These are phyloP conservation scores for Lepiota venenata DNA, from an alignment of 768 basidiomycete species.

Conservation along the genomic window DNA sequence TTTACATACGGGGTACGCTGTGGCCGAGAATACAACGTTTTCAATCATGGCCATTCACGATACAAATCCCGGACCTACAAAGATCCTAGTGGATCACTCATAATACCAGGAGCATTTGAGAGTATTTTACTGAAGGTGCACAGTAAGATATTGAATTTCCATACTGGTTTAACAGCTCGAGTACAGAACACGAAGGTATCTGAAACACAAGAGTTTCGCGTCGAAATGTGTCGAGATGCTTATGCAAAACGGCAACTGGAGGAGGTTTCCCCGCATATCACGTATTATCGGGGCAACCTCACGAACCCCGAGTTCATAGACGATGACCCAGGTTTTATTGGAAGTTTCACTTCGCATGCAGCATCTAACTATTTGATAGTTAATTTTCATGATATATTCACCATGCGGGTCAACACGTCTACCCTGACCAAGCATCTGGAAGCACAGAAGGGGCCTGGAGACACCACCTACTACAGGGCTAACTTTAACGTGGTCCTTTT, in stretches of 20 bases:
- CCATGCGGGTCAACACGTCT: slow-evolving; percentile 19
- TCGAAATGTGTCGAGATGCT: background rate
- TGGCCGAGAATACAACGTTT: slow-evolving; percentile 15
- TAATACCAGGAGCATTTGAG: slow-evolving; percentile 9
- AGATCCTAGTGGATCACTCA: background rate
- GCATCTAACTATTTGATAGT: background rate
- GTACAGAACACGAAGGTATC: slow-evolving; percentile 17
- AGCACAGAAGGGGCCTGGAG: background rate
- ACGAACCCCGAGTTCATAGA: slow-evolving; percentile 19
- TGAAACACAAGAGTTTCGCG: slow-evolving; percentile 19
- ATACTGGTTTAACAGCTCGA: background rate
- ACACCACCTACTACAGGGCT: slow-evolving; percentile 18
- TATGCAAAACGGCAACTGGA: slow-evolving; percentile 10
- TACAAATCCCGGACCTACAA: background rate
- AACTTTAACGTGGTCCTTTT: slow-evolving; percentile 37
- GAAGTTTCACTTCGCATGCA: too few relatives aligned
- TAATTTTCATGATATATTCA: slow-evolving; percentile 18
- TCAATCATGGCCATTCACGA: slow-evolving; percentile 20
- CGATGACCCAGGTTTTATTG: slow-evolving; percentile 17
- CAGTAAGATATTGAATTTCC: background rate
- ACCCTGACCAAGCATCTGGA: slow-evolving; percentile 7
- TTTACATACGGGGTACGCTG: slow-evolving; percentile 23
- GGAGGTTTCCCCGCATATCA: slow-evolving; percentile 11
- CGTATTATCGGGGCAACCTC: slow-evolving; percentile 19
- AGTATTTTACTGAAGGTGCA: slow-evolving; percentile 7